Base-by-base conservation (phyloP, 805 yeast species). In the Wickerhamomyces silvicola region DNA sequence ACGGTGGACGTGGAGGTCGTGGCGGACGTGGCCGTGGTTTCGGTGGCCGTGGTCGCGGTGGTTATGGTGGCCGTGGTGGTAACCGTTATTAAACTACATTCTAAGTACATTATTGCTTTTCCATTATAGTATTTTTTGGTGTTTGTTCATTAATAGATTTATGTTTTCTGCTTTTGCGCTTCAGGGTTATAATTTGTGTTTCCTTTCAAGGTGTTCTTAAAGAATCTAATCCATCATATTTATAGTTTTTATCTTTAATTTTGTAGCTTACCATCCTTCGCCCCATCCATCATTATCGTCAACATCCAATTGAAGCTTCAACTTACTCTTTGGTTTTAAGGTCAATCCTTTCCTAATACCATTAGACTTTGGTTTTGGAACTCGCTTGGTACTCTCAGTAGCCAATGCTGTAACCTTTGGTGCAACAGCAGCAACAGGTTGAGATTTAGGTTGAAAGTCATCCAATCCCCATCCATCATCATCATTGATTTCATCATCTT, bases 221-320 rank as follows among this genome's bases (percentile, higher is more conserved):
- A n/a, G n/a, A n/a, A n/a, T n/a, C n/a, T n/a, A n/a, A n/a, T n/a
- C n/a, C n/a, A n/a, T n/a, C n/a, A n/a, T n/a, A n/a, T n/a, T n/a
- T 23, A 23, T 13, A 23, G 25, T 7, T 23, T 14, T 10, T 23
- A 23, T 13, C 9, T 10, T 6, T 17, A 27, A 7, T 18, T 27
- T 17, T 16, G 11, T n/a, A 17, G 7, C 9, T 38, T 17, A 64
- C 70, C 70, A 65, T 0, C 66, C 68, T 36, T 62, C 66, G 13
- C 66, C 72, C 72, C 72, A 67, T 0, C 64, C 68, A 28, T 57
- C 66, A 10, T 56, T 66, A 12, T 36, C 42, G 12, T 54, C 60
- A 11, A 42, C 42, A 18, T 53, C 53, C 17, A 63, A 29, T 14
- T 57, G 54, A 18, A 64, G 37, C 22, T 59, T 57, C 8, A 62